These are phyloP conservation scores for Drechslerella dactyloides DNA, from an alignment of 2,329 filamentous ascomycete species.

Conservation along the genomic window DNA sequence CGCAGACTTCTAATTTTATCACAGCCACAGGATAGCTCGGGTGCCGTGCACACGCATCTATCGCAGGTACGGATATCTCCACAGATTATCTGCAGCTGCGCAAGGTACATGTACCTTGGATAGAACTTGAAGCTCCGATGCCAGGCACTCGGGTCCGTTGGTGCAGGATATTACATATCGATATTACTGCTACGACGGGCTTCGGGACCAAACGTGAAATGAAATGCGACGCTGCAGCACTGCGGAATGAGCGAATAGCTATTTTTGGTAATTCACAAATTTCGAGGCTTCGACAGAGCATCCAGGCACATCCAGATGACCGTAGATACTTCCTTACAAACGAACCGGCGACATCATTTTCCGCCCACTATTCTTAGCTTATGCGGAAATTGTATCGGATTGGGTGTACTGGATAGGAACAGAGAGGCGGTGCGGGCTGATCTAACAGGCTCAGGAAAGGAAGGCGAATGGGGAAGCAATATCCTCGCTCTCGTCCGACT, in stretches of 20 bases:
- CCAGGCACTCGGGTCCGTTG: too few species aligned
- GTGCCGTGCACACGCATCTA: neutral
- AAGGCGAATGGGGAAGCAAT: neutral
- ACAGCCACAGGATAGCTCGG: neutral
- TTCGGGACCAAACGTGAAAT: neutral
- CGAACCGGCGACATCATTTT: neutral
- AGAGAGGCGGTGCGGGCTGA: constrained; percentile 2
- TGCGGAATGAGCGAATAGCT: neutral
- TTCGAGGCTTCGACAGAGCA: too few species aligned
- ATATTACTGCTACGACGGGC: too few species aligned
- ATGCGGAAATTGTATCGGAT: neutral
- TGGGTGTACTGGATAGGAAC: neutral
- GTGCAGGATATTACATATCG: too few species aligned
- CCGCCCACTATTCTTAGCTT: neutral
- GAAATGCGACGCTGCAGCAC: neutral
- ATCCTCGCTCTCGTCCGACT: neutral
- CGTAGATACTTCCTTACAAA: too few species aligned
- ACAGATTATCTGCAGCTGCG: too few species aligned
- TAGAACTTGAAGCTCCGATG: too few species aligned
- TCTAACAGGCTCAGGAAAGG: neutral
- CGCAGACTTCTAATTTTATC: constrained; percentile 39
- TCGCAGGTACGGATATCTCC: neutral
- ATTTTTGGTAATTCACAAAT: neutral
- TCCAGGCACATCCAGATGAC: too few species aligned
- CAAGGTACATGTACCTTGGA: too few species aligned